Conservation (phyloP, 1,139 yeast genomes). For the Maudiozyma humilis region DNA sequence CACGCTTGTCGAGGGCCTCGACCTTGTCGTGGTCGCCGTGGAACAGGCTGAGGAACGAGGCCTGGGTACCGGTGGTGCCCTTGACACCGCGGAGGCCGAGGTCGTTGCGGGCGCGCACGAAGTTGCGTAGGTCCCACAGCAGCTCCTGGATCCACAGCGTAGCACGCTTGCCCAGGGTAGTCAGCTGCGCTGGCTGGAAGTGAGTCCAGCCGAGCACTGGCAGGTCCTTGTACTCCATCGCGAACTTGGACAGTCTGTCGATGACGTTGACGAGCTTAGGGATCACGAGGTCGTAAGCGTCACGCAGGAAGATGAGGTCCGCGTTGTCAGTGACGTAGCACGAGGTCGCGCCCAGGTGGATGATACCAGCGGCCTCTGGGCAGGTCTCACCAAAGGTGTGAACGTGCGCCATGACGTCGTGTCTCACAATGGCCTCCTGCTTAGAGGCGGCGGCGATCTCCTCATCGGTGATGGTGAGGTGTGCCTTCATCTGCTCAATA, state of each 20-base stretch:
- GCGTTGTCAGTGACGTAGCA: constrained; percentile 98
- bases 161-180: constrained; percentile 97
- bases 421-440: constrained; percentile 97
- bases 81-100: constrained; percentile 96
- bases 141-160: constrained; percentile 96
- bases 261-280: constrained; percentile 95
- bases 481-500: constrained; percentile 69
- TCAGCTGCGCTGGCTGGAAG: constrained; percentile 98
- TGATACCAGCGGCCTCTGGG: constrained; percentile 96
- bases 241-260: constrained; percentile 80
- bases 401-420: constrained; percentile 99
- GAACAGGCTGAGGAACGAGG: constrained; percentile 86
- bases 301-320: constrained; percentile 89
- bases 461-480: constrained; percentile 80
- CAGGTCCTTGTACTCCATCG: constrained; percentile 82
- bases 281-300: constrained; percentile 85
- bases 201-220: constrained; percentile 99
- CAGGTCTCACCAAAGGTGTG: constrained; percentile 88
- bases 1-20: constrained; percentile 82
- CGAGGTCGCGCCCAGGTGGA: constrained; percentile 96
- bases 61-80: constrained; percentile 99
- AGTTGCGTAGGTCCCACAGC: constrained; percentile 94
- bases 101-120: constrained; percentile 93
- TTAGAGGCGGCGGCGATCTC: constrained; percentile 81
- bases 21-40: constrained; percentile 97